Evolutionary conservation across 1,139 yeast genomes (phyloP), one percentile per base, ranked within the genome.

Genomic region (Casaregolazyma lundiana): DNA sequence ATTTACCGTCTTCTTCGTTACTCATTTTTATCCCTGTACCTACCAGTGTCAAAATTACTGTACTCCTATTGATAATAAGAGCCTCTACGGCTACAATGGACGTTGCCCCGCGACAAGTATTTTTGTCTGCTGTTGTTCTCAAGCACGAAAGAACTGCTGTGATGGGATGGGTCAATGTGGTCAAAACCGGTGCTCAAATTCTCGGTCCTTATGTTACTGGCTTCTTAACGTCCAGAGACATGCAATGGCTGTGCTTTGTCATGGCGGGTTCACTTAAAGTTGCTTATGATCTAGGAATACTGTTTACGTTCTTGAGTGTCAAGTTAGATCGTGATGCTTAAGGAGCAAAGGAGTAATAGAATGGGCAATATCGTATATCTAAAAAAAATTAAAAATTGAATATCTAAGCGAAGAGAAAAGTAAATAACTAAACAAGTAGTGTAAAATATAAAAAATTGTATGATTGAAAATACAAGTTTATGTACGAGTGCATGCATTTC

Each of bases 91-190:
- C 80, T 1, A 78, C 86, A 1, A 84, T 85, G 88, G 95, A 86
- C 60, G 92, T 84, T 29, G 88, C 86, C 3, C 95, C 95, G 8
- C 71, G 95, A 48, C 95, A 85, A 62, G 75, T 84, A 2, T 67
- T 86, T 35, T 65, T 85, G 37, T 80, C 90, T 0, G 75, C 84
- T 3, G 70, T 85, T 16, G 78, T 86, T 46, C 73, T 73, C 21
- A 72, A 74, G 22, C 64, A 71, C 8, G 94, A 84, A 49, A 64
- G 87, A 45, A 77, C 90, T 2, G 77, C 74, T 53, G 90, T 82
- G 1, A 75, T 86, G 82, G 95, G 95, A 1, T 71, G 82, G 21
- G 94, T 85, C 2, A 85, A 84, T 58, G 79, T 85, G 19, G 88
- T 84, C 19, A 85, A 85, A 61, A 86, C 94, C 0, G 71, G 81